Evolutionary conservation across 805 yeast species (phyloP).

Genomic region (Kluyveromyces nonfermentans): DNA sequence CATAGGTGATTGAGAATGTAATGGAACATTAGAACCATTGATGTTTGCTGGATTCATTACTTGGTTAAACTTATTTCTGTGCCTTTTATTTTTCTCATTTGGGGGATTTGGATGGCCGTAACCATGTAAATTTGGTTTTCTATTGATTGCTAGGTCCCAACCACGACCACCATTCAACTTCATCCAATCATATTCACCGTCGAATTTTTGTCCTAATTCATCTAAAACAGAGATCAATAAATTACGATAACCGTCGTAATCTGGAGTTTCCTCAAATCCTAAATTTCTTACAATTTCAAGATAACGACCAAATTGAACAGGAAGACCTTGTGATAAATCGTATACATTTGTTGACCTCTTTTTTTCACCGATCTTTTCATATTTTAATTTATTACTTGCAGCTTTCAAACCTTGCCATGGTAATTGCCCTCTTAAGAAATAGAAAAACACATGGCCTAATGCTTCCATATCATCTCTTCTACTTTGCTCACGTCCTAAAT

Average conservation of each 20-base stretch:
- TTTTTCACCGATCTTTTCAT: conserved; percentile 95
- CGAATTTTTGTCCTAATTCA: conserved; percentile 59
- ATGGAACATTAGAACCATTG: conserved; percentile 13
- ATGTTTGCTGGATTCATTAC: conserved; percentile 16
- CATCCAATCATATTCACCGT: conserved; percentile 98
- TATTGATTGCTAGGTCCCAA: conserved; percentile 84
- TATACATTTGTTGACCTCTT: conserved; percentile 81
- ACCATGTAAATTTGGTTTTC: conserved; percentile 90
- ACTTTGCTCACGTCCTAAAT: conserved; percentile 92
- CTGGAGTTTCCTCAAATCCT: conserved; percentile 90
- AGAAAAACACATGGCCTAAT: conserved; percentile 92
- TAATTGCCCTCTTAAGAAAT: conserved; percentile 84
- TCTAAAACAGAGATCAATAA: conserved; percentile 71
- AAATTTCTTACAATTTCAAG: conserved; percentile 80
- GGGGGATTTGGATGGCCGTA: conserved; percentile 93
- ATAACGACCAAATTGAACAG: conserved; percentile 89
- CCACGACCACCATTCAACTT: conserved; percentile 90
- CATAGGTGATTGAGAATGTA: conserved; percentile 12
- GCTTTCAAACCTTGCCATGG: conserved; percentile 99
- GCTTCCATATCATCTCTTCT: conserved; percentile 96
- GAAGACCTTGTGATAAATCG: conserved; percentile 82
- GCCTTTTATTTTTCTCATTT: conserved; percentile 37
- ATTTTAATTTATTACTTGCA: conserved; percentile 94
- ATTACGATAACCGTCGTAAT: conserved; percentile 76
- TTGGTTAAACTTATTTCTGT: conserved; percentile 28